phyloP scores from a whole-genome alignment of 179 eudicot genomes.

The Silene noctiflora region DNA sequence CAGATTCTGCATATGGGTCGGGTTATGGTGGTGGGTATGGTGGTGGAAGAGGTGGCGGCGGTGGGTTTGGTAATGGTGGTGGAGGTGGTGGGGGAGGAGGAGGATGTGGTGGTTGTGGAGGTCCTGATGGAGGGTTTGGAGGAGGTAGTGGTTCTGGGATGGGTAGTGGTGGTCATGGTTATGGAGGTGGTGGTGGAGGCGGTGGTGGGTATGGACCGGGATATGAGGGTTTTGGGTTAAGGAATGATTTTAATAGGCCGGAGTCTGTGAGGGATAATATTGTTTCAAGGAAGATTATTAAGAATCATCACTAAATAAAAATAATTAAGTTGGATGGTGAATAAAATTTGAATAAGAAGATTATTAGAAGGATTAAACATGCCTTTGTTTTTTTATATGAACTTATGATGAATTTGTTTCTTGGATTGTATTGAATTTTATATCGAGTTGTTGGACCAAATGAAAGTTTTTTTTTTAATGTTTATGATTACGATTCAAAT shows the following conservation, averaged over 20 bases:
- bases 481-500: no score
- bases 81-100: constrained; percentile 22
- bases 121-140: constrained; percentile 10
- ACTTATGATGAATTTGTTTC: no score
- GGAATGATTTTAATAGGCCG: neutral
- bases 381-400: no score
- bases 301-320: neutral
- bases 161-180: constrained; percentile 26
- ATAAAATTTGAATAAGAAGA: neutral
- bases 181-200: constrained; percentile 17
- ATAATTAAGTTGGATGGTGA: neutral
- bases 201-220: constrained; percentile 23
- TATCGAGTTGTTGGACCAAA: no score
- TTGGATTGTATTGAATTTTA: no score
- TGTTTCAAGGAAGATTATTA: constrained; percentile 13
- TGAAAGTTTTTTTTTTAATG: no score
- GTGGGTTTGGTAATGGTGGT: constrained; percentile 6
- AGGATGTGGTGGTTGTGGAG: constrained; percentile 20
- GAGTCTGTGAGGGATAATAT: constrained; percentile 5
- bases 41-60: constrained; percentile 14
- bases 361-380: neutral
- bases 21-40: constrained; percentile 18
- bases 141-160: constrained; percentile 23
- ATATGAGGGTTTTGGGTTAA: constrained; percentile 10
- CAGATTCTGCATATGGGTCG: constrained; percentile 23